Percentiles rank a stretch among this genome's conserved stretches.
phyloP scores from a whole-genome alignment of 352 stramenopile species.

The Saprolegnia diclina region DNA sequence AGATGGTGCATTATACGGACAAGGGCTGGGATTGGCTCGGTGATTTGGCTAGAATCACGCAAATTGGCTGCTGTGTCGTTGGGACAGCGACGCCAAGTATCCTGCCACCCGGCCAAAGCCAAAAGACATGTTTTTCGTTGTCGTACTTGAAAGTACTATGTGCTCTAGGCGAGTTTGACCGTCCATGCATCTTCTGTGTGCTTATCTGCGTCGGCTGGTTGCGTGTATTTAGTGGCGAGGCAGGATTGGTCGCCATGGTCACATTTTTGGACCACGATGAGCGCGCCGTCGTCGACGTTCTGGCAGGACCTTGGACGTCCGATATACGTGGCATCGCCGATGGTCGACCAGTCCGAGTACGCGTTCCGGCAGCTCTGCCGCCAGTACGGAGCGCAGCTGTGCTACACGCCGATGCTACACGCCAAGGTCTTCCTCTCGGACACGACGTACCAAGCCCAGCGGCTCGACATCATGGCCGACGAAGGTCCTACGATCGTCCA shows the following conservation, averaged over 20 bases:
- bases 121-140: no score
- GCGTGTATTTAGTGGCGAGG: no score
- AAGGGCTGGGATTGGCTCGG: background rate
- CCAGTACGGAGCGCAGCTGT: conserved; percentile 91
- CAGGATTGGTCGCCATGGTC: no score
- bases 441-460: conserved; percentile 30
- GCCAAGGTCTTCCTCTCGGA: conserved; percentile 46
- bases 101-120: no score
- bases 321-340: conserved; percentile 16
- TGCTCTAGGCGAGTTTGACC: no score
- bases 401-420: conserved; percentile 99
- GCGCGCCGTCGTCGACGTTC: background rate
- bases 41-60: conserved; percentile 11
- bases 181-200: no score
- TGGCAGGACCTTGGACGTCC: background rate
- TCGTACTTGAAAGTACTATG: no score
- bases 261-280: background rate
- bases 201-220: no score
- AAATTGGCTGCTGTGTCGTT: background rate
- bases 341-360: conserved; percentile 94
- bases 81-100: no score
- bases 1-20: background rate
- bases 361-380: conserved; percentile 96
- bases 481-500: conserved; percentile 64
- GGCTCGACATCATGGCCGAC: conserved; percentile 36